These are phyloP conservation scores for Pyracantha coccinea DNA, from an alignment of 331 rosid species.

Conservation along the genomic window DNA sequence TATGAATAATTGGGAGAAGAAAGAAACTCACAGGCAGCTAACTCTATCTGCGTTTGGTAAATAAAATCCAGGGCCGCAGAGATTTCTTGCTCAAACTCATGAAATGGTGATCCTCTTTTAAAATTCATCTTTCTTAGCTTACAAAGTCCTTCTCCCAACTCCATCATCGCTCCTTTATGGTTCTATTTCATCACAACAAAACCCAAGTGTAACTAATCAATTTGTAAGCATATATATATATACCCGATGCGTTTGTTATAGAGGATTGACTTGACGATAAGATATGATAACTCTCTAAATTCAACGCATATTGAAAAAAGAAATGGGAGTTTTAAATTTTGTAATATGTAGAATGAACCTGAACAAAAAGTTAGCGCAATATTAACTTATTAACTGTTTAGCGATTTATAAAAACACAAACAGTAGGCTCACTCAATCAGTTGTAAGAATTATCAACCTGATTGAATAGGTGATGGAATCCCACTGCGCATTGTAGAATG, in stretches of 20 bases:
- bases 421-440: no score
- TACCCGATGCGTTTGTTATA: neutral
- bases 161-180: conserved; percentile 96
- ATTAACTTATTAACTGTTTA: no score
- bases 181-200: conserved; percentile 35
- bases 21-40: conserved; percentile 76
- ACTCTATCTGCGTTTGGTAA: conserved; percentile 80
- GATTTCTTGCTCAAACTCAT: conserved; percentile 66
- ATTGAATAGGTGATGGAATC: conserved; percentile 69
- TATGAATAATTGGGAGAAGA: neutral
- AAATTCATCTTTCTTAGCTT: conserved; percentile 79
- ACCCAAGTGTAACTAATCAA: neutral
- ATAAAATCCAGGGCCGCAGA: conserved; percentile 67
- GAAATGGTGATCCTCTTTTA: conserved; percentile 53
- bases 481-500: conserved; percentile 71
- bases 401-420: no score
- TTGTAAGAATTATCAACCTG: conserved; percentile 31
- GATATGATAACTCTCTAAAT: no score
- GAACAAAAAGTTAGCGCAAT: no score
- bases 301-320: no score
- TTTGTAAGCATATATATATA: neutral
- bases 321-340: no score
- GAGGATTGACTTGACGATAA: no score
- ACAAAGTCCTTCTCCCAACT: conserved; percentile 84
- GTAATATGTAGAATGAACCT: no score